Evolutionary conservation across 2,329 filamentous ascomycete genomes (phyloP).

Genomic region (Tricladium varicosporioides): DNA sequence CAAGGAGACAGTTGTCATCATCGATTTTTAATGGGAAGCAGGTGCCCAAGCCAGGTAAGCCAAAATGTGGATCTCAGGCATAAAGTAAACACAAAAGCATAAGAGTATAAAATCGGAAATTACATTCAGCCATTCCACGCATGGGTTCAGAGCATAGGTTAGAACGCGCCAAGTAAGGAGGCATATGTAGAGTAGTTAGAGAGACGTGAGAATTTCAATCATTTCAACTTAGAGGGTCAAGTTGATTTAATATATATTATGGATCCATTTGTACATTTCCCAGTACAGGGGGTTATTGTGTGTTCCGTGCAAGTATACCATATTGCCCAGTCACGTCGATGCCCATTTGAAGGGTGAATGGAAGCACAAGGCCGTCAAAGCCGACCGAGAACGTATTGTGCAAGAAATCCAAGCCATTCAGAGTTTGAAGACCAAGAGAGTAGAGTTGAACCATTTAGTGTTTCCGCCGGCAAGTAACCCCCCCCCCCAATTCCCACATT

Average conservation of each 20-base stretch:
- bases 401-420: not conserved
- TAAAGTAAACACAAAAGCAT: conserved; percentile 1
- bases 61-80: not conserved
- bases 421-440: not conserved
- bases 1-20: not conserved
- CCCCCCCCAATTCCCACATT: not conserved
- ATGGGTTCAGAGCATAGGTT: conserved; percentile 3
- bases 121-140: not conserved
- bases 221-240: too few relatives aligned
- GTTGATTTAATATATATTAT: not conserved
- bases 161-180: conserved; percentile 1
- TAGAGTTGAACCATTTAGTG: not conserved
- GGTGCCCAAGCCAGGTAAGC: conserved; percentile 8
- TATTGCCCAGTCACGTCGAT: not conserved
- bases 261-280: not conserved
- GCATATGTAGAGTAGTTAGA: not conserved
- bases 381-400: not conserved
- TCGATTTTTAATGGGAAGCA: conserved; percentile 9
- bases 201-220: too few relatives aligned
- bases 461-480: not conserved
- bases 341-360: not conserved
- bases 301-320: not conserved
- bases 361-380: not conserved
- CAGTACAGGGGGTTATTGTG: not conserved
- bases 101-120: conserved; percentile 14